A percentile compares a stretch with the other conserved stretches of the same genome.
Conservation (phyloP, 768 basidiomycete genomes). For the Boletus vermiculosoides region DNA sequence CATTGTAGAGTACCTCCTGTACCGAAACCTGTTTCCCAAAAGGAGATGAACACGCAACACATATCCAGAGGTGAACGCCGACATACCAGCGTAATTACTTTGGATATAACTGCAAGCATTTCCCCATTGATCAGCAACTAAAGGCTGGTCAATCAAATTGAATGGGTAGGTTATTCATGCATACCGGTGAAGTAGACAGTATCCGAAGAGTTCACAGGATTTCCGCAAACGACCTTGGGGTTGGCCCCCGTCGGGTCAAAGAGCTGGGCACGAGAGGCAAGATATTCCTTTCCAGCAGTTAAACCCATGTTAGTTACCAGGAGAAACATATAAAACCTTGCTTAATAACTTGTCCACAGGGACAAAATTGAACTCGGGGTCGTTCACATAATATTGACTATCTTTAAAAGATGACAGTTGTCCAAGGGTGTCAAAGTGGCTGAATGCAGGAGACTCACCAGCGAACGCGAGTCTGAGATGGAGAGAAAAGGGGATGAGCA, state of each 20-base stretch:
- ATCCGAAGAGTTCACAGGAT: conserved; percentile 82
- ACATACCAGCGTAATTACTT: conserved; percentile 78
- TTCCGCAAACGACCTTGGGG: conserved; percentile 68
- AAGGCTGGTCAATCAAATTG: background rate
- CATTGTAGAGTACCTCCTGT: conserved; percentile 59
- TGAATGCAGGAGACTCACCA: conserved; percentile 43
- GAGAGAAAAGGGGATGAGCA: conserved; percentile 1
- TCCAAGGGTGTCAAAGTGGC: background rate
- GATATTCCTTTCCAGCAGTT: conserved; percentile 64
- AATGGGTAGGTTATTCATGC: background rate
- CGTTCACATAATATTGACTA: conserved; percentile 87
- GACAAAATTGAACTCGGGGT: conserved; percentile 75
- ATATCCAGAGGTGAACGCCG: background rate
- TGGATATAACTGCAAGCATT: conserved; percentile 90
- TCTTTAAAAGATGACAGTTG: conserved; percentile 43
- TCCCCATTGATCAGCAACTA: conserved; percentile 83
- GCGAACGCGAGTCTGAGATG: conserved; percentile 63
- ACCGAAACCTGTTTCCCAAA: conserved; percentile 65
- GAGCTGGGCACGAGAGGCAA: conserved; percentile 73
- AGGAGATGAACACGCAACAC: background rate
- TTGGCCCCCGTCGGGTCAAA: conserved; percentile 71
- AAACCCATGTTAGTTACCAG: background rate
- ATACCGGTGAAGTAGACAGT: conserved; percentile 91
- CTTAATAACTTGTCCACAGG: conserved; percentile 83
- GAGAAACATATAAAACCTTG: conserved; percentile 49